These are phyloP conservation scores for Raphidocelis subcapitata DNA, from an alignment of 139 green algal genomes.

Conservation along the genomic window DNA sequence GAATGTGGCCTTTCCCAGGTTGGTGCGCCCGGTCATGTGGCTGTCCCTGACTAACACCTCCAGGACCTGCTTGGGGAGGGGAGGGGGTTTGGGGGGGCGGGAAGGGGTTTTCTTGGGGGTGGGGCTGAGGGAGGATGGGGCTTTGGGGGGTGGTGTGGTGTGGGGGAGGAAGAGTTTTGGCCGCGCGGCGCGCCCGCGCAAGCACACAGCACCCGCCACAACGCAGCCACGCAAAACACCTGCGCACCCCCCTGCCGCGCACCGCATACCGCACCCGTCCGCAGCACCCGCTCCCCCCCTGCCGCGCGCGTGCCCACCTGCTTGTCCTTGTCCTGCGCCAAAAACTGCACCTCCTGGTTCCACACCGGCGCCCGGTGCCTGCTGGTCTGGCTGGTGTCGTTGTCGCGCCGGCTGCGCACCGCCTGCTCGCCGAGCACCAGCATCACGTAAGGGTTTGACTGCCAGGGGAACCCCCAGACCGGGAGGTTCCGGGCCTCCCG, in stretches of 20 bases:
- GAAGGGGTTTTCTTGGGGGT: too few relatives aligned
- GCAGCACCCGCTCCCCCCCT: too few relatives aligned
- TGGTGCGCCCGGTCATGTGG: slow-evolving; percentile 77
- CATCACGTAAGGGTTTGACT: slow-evolving; percentile 90
- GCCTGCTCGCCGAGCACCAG: slow-evolving; percentile 84
- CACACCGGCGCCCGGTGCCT: slow-evolving; percentile 79
- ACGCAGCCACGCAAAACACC: too few relatives aligned
- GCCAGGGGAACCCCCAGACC: slow-evolving; percentile 88
- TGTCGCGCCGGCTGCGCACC: slow-evolving; percentile 67
- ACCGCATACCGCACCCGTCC: too few relatives aligned
- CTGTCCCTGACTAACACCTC: slow-evolving; percentile 84
- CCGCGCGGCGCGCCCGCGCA: too few relatives aligned
- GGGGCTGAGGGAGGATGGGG: too few relatives aligned
- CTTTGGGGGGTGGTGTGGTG: too few relatives aligned
- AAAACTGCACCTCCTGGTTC: slow-evolving; percentile 95
- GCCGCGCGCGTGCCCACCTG: too few relatives aligned
- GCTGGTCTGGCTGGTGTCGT: slow-evolving; percentile 72
- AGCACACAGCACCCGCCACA: too few relatives aligned
- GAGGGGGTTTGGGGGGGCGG: too few relatives aligned
- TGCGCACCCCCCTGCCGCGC: too few relatives aligned
- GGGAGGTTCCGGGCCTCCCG: slow-evolving; percentile 78
- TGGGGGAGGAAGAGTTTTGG: too few relatives aligned
- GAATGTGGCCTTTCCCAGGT: slow-evolving; percentile 68
- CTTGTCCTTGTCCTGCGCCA: slow-evolving; percentile 76
- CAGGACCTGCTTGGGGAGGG: slow-evolving; percentile 52